Evolutionary conservation across 805 yeast genomes (phyloP).

Genomic region (Allodekkera sacchari): DNA sequence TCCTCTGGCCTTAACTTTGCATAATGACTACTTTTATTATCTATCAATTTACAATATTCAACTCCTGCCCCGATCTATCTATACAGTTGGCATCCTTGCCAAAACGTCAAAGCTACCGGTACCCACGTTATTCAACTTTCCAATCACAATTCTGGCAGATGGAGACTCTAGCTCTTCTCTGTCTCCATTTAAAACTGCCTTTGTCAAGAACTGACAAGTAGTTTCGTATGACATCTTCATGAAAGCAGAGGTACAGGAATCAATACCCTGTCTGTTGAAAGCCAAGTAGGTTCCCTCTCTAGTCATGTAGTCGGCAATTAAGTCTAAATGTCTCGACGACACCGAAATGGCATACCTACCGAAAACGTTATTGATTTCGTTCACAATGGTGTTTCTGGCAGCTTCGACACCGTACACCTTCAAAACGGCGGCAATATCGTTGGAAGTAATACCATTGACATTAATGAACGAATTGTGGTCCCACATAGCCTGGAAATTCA

Average conservation of each 20-base stretch:
- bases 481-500: slow-evolving; percentile 97
- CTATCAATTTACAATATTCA: not conserved
- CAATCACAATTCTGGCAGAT: slow-evolving; percentile 86
- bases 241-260: slow-evolving; percentile 88
- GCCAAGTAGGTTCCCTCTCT: slow-evolving; percentile 96
- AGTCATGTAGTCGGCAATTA: slow-evolving; percentile 98
- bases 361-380: slow-evolving; percentile 93
- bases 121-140: slow-evolving; percentile 85
- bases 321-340: slow-evolving; percentile 86
- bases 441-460: slow-evolving; percentile 82
- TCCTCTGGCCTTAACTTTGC: too few relatives aligned
- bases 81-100: slow-evolving; percentile 34
- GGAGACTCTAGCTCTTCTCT: slow-evolving; percentile 86
- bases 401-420: slow-evolving; percentile 97
- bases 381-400: slow-evolving; percentile 93
- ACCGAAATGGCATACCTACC: slow-evolving; percentile 94
- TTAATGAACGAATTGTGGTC: slow-evolving; percentile 89
- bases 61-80: slow-evolving; percentile 1
- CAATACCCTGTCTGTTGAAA: slow-evolving; percentile 97
- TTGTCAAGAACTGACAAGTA: slow-evolving; percentile 93
- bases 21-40: too few relatives aligned
- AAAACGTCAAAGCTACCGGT: slow-evolving; percentile 91
- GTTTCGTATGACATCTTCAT: slow-evolving; percentile 99
- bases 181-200: slow-evolving; percentile 90
- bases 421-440: slow-evolving; percentile 87